Evolutionary conservation across 2,329 filamentous ascomycete species (phyloP).

Genomic region (Fusarium caatingaense): DNA sequence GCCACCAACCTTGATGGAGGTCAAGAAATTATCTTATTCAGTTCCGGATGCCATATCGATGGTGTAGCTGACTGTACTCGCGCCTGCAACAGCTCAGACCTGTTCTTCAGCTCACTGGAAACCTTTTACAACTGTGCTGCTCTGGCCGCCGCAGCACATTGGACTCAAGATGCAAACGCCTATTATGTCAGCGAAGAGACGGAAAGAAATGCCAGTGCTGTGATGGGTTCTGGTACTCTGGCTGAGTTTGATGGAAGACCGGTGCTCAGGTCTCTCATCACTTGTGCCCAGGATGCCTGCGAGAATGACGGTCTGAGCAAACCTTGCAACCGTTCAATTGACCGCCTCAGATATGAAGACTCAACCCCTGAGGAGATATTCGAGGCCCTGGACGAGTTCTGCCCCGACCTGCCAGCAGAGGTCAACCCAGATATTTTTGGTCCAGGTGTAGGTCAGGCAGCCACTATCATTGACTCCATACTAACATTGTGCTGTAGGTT

Average conservation of each 20-base stretch:
- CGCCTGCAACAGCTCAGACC: conserved; percentile 48
- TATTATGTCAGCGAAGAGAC: conserved; percentile 50
- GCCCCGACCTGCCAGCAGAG: conserved; percentile 51
- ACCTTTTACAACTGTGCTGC: conserved; percentile 56
- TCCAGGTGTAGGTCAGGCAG: conserved; percentile 48
- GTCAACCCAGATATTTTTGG: conserved; percentile 56
- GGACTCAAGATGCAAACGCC: conserved; percentile 46
- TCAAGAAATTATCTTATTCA: conserved; percentile 49
- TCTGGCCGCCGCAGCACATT: conserved; percentile 51
- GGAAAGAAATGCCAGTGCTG: conserved; percentile 51
- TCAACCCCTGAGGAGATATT: conserved; percentile 50
- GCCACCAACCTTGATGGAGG: conserved; percentile 50
- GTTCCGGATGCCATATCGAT: conserved; percentile 48
- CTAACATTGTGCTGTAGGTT: conserved; percentile 45
- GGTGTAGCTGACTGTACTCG: conserved; percentile 48
- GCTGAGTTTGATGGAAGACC: conserved; percentile 48
- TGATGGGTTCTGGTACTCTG: conserved; percentile 51
- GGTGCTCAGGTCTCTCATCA: conserved; percentile 50
- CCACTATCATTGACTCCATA: background rate
- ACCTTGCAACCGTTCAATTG: conserved; percentile 48
- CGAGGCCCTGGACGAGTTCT: conserved; percentile 51
- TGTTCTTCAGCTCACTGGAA: conserved; percentile 52
- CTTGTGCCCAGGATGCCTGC: conserved; percentile 52
- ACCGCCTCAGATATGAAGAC: conserved; percentile 37
- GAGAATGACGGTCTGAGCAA: conserved; percentile 50